Evolutionary conservation across 768 basidiomycete genomes (phyloP).

Genomic region (Trametes cingulata): DNA sequence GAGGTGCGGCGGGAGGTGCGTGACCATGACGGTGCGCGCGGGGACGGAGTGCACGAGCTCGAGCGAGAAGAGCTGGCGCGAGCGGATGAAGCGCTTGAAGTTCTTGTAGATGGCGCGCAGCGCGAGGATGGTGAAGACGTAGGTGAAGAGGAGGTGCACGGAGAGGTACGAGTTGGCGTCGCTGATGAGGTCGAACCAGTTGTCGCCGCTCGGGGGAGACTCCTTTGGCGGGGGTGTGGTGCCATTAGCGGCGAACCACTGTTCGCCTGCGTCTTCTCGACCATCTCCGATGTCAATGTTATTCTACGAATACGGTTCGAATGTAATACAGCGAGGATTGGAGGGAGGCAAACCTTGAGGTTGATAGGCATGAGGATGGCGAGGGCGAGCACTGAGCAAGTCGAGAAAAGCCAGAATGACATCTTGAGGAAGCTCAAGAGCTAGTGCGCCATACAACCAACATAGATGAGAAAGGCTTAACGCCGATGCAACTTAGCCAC

Average conservation of each 20-base stretch:
- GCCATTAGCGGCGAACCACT: constrained; percentile 43
- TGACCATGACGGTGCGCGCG: constrained; percentile 89
- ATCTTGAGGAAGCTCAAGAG: constrained; percentile 95
- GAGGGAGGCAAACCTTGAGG: constrained; percentile 63
- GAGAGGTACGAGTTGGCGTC: constrained; percentile 90
- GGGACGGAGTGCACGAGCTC: constrained; percentile 95
- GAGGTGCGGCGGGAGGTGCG: constrained; percentile 80
- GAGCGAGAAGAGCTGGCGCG: constrained; percentile 90
- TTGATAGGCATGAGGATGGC: constrained; percentile 94
- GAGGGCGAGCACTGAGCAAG: constrained; percentile 80
- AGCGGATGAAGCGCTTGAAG: constrained; percentile 84
- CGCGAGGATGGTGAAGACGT: constrained; percentile 86
- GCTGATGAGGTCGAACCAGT: constrained; percentile 88
- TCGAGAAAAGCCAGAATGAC: constrained; percentile 87
- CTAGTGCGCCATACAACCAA: constrained; percentile 38
- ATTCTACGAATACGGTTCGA: constrained; percentile 44
- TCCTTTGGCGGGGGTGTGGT: neutral
- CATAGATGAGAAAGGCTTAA: too few species aligned
- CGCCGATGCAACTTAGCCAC: too few species aligned
- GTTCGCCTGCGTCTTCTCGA: constrained; percentile 42
- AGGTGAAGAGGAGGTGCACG: constrained; percentile 90
- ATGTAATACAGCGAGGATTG: neutral
- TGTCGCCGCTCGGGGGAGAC: constrained; percentile 27
- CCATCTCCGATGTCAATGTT: constrained; percentile 69
- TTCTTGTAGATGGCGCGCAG: constrained; percentile 88